Evolutionary conservation across 345 rosid genomes (phyloP).

Genomic region (Pistacia integerrima): DNA sequence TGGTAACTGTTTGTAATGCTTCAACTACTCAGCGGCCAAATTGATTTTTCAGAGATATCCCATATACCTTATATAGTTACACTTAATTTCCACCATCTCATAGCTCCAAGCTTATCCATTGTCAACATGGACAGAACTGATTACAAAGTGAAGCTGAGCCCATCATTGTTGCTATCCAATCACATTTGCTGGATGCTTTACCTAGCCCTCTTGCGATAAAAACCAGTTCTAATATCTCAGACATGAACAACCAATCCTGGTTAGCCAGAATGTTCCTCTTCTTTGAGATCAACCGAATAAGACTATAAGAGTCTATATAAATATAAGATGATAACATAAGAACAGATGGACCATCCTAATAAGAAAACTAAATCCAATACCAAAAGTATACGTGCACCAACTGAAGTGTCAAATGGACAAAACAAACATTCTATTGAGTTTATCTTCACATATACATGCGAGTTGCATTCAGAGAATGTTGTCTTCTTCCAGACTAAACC

Average conservation of each 20-base stretch:
- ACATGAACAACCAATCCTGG: background rate
- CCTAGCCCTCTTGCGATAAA: background rate
- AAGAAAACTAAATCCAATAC: background rate
- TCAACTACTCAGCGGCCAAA: background rate
- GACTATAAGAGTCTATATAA: background rate
- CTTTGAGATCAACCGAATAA: background rate
- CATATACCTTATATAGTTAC: background rate
- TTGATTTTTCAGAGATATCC: background rate
- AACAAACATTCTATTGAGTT: conserved; percentile 17
- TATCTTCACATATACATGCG: conserved; percentile 18
- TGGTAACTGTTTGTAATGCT: background rate
- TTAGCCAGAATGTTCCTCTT: background rate
- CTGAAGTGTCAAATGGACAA: conserved; percentile 5
- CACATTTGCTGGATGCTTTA: background rate
- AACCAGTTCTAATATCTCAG: background rate
- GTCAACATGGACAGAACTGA: background rate
- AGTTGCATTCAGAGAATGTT: conserved; percentile 9
- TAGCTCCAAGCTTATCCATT: background rate
- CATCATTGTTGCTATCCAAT: background rate
- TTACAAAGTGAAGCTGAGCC: background rate
- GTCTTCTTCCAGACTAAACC: conserved; percentile 44
- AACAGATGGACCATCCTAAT: conserved; percentile 12
- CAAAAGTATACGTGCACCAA: background rate
- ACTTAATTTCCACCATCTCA: background rate
- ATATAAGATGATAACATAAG: background rate